phyloP scores from a whole-genome alignment of 441 rosid species.

The Erodium texanum region DNA sequence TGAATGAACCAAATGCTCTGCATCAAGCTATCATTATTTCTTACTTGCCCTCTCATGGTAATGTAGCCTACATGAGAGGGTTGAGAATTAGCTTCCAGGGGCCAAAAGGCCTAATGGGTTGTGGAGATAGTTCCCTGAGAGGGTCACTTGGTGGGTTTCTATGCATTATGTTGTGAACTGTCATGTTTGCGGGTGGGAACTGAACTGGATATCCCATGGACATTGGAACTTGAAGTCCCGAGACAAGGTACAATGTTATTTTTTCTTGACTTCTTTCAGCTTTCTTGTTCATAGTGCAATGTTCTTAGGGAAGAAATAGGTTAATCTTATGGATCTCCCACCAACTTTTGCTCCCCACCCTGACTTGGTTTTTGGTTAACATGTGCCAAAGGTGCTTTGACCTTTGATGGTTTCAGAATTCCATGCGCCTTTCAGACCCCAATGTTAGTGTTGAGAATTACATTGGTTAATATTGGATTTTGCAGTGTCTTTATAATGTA shows the following conservation, averaged over 20 bases:
- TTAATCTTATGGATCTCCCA: neutral
- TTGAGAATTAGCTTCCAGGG: neutral
- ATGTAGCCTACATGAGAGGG: neutral
- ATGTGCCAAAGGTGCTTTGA: neutral
- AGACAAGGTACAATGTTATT: neutral
- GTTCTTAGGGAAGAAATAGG: neutral
- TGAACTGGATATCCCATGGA: constrained; percentile 3
- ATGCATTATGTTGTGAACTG: constrained; percentile 1
- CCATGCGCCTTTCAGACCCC: neutral
- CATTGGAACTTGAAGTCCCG: neutral
- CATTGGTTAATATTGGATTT: neutral
- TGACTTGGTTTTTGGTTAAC: constrained; percentile 3
- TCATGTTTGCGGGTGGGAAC: neutral
- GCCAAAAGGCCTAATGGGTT: neutral
- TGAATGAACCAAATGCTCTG: neutral
- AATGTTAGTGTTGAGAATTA: neutral
- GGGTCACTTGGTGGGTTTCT: neutral
- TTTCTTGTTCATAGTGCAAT: neutral
- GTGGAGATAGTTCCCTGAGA: neutral
- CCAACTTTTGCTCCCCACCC: constrained; percentile 7
- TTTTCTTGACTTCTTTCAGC: neutral
- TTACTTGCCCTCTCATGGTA: neutral
- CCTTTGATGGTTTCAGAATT: neutral
- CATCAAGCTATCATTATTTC: neutral
- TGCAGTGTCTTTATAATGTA: neutral